phyloP scores from a whole-genome alignment of 31 red algal genomes.

The Porphyra umbilicalis region DNA sequence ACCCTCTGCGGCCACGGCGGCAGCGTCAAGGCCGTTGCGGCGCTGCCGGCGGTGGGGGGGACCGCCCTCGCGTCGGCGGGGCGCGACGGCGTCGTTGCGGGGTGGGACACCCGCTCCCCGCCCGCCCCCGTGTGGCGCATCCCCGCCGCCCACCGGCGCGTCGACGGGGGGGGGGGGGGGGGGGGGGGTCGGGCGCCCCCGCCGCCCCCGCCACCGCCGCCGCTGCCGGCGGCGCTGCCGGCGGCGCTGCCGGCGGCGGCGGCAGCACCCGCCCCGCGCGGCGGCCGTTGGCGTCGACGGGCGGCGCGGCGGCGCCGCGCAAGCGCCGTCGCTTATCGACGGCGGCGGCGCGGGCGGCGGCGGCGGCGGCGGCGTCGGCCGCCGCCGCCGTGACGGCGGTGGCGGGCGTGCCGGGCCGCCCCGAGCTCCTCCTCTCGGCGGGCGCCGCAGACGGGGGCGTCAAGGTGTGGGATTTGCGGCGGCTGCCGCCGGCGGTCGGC shows the following conservation, averaged over 20 bases:
- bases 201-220: neutral
- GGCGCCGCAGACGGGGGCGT: constrained; percentile 61
- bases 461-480: constrained; percentile 70
- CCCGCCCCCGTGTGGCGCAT: constrained; percentile 5
- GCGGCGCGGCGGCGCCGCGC: neutral
- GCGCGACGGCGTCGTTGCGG: constrained; percentile 37
- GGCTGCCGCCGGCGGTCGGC: neutral
- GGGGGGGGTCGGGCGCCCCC: neutral
- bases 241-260: neutral
- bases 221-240: neutral
- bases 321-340: neutral
- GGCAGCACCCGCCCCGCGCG: neutral
- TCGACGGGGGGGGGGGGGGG: neutral
- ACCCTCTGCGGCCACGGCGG: constrained; percentile 18
- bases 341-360: neutral
- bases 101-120: constrained; percentile 14
- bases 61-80: constrained; percentile 22
- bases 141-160: constrained; percentile 1
- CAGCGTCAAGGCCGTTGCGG: constrained; percentile 44
- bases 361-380: neutral
- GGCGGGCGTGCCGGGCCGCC: constrained; percentile 7
- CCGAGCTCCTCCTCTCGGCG: constrained; percentile 20
- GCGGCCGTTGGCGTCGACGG: neutral
- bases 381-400: constrained; percentile 25
- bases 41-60: neutral